phyloP scores from a whole-genome alignment of 768 basidiomycete genomes.

The Naematelia encephala region DNA sequence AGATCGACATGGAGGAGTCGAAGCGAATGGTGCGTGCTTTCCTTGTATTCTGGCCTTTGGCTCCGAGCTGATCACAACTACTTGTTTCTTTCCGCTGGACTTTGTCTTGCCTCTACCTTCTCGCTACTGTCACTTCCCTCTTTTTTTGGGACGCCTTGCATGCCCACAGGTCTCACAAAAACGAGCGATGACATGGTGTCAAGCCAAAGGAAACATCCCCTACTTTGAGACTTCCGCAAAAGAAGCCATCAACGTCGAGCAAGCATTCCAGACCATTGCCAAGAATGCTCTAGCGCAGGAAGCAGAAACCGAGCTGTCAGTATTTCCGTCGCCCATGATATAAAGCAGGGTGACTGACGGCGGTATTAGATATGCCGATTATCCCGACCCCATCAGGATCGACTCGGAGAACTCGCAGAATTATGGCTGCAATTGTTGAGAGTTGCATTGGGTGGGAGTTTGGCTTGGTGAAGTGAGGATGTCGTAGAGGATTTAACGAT shows the following conservation, averaged over 20 bases:
- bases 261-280: constrained; percentile 99
- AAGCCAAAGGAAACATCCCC: constrained; percentile 98
- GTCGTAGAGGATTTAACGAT: neutral
- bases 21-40: constrained; percentile 76
- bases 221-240: constrained; percentile 99
- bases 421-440: constrained; percentile 84
- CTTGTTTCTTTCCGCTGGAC: too few relatives aligned
- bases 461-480: neutral
- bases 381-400: constrained; percentile 96
- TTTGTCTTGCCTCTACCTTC: too few relatives aligned
- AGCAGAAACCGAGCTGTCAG: constrained; percentile 89
- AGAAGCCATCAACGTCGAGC: constrained; percentile 99
- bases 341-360: constrained; percentile 2
- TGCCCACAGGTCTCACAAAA: constrained; percentile 85
- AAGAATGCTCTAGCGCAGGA: constrained; percentile 99
- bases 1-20: constrained; percentile 99
- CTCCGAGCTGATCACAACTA: too few relatives aligned
- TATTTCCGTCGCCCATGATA: constrained; percentile 10
- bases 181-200: constrained; percentile 99
- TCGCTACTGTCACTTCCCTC: constrained; percentile 2
- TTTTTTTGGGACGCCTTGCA: neutral
- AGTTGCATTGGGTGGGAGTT: neutral
- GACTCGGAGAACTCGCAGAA: constrained; percentile 87
- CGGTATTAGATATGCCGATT: constrained; percentile 80
- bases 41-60: too few relatives aligned